A percentile compares a stretch with the other conserved stretches of the same genome.
Conservation (phyloP, 2,329 filamentous ascomycete genomes). For the Penicillium hesseltinei region DNA sequence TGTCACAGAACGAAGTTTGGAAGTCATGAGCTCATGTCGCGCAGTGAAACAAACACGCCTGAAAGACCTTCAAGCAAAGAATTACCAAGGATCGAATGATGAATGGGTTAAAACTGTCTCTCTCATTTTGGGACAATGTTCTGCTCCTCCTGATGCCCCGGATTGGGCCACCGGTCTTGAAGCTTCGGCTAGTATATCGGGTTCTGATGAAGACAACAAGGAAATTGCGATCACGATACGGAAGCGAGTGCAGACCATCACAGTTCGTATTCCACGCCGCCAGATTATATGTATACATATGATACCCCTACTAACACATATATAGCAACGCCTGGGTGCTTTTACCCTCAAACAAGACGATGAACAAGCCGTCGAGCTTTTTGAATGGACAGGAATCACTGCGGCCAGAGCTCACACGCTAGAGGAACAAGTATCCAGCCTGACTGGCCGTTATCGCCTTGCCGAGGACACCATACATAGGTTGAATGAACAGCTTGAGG, state of each 20-base stretch:
- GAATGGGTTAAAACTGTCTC: slow-evolving; percentile 43
- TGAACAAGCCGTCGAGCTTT: slow-evolving; percentile 54
- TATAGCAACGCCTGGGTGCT: slow-evolving; percentile 54
- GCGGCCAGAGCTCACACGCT: slow-evolving; percentile 45
- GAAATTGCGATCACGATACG: slow-evolving; percentile 42
- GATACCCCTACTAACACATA: slow-evolving; percentile 16
- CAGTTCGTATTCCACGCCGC: slow-evolving; percentile 32
- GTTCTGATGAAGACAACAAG: slow-evolving; percentile 28
- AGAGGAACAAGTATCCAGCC: slow-evolving; percentile 40
- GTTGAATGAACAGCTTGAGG: slow-evolving; percentile 55
- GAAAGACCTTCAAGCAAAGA: slow-evolving; percentile 41
- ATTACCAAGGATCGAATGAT: slow-evolving; percentile 44
- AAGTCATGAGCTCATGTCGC: slow-evolving; percentile 13
- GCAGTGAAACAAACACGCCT: slow-evolving; percentile 41
- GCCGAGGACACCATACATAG: slow-evolving; percentile 53
- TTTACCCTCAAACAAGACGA: slow-evolving; percentile 53
- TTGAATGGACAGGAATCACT: slow-evolving; percentile 56
- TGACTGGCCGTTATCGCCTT: slow-evolving; percentile 41
- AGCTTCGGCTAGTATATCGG: slow-evolving; percentile 30
- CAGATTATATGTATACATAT: neutral
- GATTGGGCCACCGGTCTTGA: slow-evolving; percentile 31
- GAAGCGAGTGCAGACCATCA: slow-evolving; percentile 51
- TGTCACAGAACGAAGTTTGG: neutral
- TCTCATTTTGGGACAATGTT: slow-evolving; percentile 34
- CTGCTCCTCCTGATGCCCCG: slow-evolving; percentile 14